A percentile compares a stretch with the other conserved stretches of the same genome.
Conservation (phyloP, 352 stramenopile genomes). For the Saprolegnia diclina region DNA sequence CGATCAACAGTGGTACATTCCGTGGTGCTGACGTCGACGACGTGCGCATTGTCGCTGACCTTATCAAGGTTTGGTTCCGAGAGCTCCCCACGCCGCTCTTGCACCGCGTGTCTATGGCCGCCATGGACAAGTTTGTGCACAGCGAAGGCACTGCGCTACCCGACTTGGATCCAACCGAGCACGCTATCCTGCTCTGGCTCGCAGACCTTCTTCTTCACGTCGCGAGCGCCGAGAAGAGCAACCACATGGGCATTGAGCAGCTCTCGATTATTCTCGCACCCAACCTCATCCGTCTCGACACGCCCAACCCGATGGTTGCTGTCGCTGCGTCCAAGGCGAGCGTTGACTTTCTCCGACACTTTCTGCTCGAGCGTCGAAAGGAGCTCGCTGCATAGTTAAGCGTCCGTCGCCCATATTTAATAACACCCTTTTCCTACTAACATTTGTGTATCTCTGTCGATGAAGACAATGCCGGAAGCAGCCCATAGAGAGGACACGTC, state of each 20-base stretch:
- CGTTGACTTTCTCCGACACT: constrained; percentile 65
- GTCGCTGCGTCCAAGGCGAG: constrained; percentile 76
- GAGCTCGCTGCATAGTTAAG: not conserved
- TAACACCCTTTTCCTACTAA: not conserved
- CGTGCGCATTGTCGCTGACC: constrained; percentile 77
- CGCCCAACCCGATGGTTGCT: constrained; percentile 79
- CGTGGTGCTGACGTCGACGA: constrained; percentile 51
- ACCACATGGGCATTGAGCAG: constrained; percentile 88
- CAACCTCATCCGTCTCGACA: constrained; percentile 84
- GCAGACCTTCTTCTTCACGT: constrained; percentile 73
- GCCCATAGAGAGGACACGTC: not conserved
- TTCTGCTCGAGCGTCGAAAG: constrained; percentile 32
- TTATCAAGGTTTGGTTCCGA: constrained; percentile 89
- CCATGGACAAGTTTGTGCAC: constrained; percentile 39
- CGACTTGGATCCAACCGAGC: constrained; percentile 29
- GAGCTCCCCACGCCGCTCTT: constrained; percentile 78
- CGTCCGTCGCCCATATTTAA: not conserved
- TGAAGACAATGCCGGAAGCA: too few species aligned
- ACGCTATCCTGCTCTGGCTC: constrained; percentile 74
- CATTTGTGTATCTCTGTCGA: too few species aligned
- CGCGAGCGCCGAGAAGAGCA: constrained; percentile 57
- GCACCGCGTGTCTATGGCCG: constrained; percentile 65
- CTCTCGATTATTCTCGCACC: constrained; percentile 85
- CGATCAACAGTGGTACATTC: constrained; percentile 81
- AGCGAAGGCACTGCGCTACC: constrained; percentile 9